A percentile compares a stretch with the other conserved stretches of the same genome.
Conservation (phyloP, 2,329 filamentous ascomycete species). For the Apiospora kogelbergensis region DNA sequence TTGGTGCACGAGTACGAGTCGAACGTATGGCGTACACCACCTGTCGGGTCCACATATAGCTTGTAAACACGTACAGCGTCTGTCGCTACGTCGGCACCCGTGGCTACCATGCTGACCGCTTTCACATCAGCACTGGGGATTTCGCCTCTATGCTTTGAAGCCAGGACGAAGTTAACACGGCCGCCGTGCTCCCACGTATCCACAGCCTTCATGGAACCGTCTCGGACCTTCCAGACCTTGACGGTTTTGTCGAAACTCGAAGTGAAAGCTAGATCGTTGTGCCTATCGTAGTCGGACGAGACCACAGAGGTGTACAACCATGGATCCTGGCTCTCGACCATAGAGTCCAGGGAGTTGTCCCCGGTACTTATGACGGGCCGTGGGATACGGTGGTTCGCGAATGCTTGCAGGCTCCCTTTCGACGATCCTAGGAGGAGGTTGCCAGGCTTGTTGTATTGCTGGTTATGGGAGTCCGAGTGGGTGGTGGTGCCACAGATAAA, state of each 20-base stretch:
- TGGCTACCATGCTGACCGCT: slow-evolving; percentile 45
- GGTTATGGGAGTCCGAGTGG: slow-evolving; percentile 62
- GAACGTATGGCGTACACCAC: slow-evolving; percentile 4
- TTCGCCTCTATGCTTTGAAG: slow-evolving; percentile 41
- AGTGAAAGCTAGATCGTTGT: slow-evolving; percentile 50
- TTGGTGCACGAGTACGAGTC: slow-evolving; percentile 32
- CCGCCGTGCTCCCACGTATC: slow-evolving; percentile 58
- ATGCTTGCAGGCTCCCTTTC: slow-evolving; percentile 46
- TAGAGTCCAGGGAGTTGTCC: slow-evolving; percentile 55
- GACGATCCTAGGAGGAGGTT: slow-evolving; percentile 59
- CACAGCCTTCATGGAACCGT: slow-evolving; percentile 41
- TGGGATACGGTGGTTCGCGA: slow-evolving; percentile 56
- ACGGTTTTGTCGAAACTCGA: slow-evolving; percentile 63
- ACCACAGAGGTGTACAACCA: slow-evolving; percentile 67
- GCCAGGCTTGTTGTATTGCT: slow-evolving; percentile 66
- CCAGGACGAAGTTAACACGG: slow-evolving; percentile 63
- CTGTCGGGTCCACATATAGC: slow-evolving; percentile 25
- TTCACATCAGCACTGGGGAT: not conserved
- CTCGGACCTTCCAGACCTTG: slow-evolving; percentile 55
- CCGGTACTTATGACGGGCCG: slow-evolving; percentile 53
- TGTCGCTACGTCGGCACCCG: slow-evolving; percentile 55
- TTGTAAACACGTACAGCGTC: slow-evolving; percentile 59
- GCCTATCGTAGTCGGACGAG: slow-evolving; percentile 55
- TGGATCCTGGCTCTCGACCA: slow-evolving; percentile 58
- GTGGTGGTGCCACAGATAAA: slow-evolving; percentile 64